Evolutionary conservation across 2,329 filamentous ascomycete genomes (phyloP).

Genomic region (Sclerotinia minor): DNA sequence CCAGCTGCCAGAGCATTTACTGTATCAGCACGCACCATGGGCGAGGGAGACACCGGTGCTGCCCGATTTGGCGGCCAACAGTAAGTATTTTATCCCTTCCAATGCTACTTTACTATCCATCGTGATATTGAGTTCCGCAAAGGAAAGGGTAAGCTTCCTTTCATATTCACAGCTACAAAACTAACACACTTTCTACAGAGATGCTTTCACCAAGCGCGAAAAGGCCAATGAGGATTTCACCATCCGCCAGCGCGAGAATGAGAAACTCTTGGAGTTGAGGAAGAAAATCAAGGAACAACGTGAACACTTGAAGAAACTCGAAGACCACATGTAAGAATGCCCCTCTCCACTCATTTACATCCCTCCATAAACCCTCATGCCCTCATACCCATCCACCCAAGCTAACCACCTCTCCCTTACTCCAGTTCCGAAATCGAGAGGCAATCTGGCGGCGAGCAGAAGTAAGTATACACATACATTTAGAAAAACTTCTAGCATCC

Average conservation of each 20-base stretch:
- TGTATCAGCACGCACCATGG: slow-evolving; percentile 51
- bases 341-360: background rate
- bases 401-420: slow-evolving; percentile 27
- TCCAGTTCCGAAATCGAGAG: slow-evolving; percentile 74
- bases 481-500: slow-evolving; percentile 6
- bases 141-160: slow-evolving; percentile 7
- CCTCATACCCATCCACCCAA: background rate
- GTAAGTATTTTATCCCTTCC: slow-evolving; percentile 28
- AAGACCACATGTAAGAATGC: slow-evolving; percentile 77
- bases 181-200: slow-evolving; percentile 54
- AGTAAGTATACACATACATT: slow-evolving; percentile 36
- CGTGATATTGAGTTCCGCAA: slow-evolving; percentile 9
- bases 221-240: slow-evolving; percentile 53
- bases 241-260: slow-evolving; percentile 27
- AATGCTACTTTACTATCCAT: slow-evolving; percentile 7
- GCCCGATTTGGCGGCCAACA: slow-evolving; percentile 32
- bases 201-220: slow-evolving; percentile 91
- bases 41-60: slow-evolving; percentile 59
- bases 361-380: background rate
- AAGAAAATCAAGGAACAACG: slow-evolving; percentile 75
- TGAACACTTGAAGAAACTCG: slow-evolving; percentile 79
- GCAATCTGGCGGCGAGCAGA: slow-evolving; percentile 52
- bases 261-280: slow-evolving; percentile 68
- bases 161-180: slow-evolving; percentile 4
- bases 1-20: slow-evolving; percentile 52